A percentile compares a stretch with the other conserved stretches of the same genome.
Conservation (phyloP, 331 rosid genomes). For the Acacia concinna region DNA sequence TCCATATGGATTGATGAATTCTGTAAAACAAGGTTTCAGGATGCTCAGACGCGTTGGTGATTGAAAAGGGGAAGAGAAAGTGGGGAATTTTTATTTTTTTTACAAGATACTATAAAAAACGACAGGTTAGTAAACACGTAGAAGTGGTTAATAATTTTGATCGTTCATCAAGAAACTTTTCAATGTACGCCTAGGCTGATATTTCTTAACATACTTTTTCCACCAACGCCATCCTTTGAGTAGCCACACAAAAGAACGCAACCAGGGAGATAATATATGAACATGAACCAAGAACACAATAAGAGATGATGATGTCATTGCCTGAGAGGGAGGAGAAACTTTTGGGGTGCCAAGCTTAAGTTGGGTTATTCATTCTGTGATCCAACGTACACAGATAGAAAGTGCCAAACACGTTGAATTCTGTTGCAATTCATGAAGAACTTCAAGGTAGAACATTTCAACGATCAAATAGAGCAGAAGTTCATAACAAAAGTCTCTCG, state of each 20-base stretch:
- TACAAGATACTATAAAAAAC: background rate
- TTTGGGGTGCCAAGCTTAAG: background rate
- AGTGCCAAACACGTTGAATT: background rate
- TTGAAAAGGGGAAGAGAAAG: conserved; percentile 17
- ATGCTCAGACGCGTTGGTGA: conserved; percentile 17
- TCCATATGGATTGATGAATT: conserved; percentile 88
- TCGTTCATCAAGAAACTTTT: background rate
- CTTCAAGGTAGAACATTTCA: background rate
- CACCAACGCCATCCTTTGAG: background rate
- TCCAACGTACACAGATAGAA: conserved; percentile 25
- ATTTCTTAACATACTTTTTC: background rate
- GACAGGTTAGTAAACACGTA: background rate
- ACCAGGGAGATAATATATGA: conserved; percentile 16
- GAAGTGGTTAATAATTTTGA: background rate
- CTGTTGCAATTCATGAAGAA: background rate
- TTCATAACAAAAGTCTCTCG: background rate
- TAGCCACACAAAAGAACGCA: conserved; percentile 1
- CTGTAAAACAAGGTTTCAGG: conserved; percentile 45
- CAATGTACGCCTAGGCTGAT: background rate
- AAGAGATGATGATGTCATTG: background rate
- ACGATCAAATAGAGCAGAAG: background rate
- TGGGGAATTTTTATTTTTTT: no score
- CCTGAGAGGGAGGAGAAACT: background rate
- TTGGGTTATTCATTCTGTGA: conserved; percentile 2
- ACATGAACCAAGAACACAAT: conserved; percentile 10